phyloP scores from a whole-genome alignment of 768 basidiomycete genomes.

The Mycena polygramma region DNA sequence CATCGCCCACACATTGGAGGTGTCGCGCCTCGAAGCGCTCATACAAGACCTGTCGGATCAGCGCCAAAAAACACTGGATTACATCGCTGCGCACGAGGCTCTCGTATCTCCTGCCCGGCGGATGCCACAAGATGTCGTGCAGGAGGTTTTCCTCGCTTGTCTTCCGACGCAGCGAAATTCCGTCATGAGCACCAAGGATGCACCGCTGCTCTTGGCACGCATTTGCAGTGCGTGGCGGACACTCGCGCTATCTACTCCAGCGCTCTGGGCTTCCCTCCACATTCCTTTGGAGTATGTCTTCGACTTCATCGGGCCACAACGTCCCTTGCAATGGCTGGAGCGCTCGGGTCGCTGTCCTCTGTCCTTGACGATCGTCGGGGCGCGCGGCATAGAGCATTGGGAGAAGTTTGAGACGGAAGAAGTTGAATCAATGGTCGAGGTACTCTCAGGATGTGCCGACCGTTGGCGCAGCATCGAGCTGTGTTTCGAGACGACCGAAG shows the following conservation, averaged over 20 bases:
- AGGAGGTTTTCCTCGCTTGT: constrained; percentile 44
- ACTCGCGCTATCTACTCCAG: constrained; percentile 41
- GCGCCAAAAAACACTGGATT: not conserved
- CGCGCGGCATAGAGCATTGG: not conserved
- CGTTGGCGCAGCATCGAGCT: not conserved
- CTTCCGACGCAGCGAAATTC: constrained; percentile 34
- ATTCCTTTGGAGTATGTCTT: not conserved
- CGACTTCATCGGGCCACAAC: not conserved
- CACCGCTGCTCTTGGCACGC: constrained; percentile 41
- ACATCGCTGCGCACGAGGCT: constrained; percentile 39
- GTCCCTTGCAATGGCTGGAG: not conserved
- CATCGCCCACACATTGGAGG: not conserved
- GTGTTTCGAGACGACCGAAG: not conserved
- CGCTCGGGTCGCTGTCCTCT: constrained; percentile 2
- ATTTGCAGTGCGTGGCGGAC: constrained; percentile 45
- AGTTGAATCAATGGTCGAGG: not conserved
- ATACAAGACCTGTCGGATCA: not conserved
- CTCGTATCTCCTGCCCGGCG: constrained; percentile 42
- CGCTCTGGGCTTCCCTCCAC: constrained; percentile 38
- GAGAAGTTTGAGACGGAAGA: not conserved
- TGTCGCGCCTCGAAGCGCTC: not conserved
- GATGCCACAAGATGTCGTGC: constrained; percentile 42
- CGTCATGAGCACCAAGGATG: constrained; percentile 32
- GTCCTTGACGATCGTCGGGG: not conserved
- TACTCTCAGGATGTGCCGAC: not conserved